phyloP scores from a whole-genome alignment of 495 filamentous ascomycete genomes.

The Trichoderma erinaceum region DNA sequence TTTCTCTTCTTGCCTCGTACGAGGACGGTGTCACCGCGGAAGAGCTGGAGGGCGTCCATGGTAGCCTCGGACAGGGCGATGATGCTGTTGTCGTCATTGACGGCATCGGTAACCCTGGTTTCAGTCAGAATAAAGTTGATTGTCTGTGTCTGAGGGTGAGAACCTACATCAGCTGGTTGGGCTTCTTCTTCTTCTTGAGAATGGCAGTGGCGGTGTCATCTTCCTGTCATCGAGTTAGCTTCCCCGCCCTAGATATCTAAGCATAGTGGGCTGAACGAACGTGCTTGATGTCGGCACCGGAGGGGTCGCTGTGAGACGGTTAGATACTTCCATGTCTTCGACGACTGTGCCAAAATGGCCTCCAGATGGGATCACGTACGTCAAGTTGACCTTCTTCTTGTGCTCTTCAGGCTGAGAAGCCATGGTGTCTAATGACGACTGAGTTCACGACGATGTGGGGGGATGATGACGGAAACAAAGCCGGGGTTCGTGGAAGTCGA shows the following conservation, averaged over 20 bases:
- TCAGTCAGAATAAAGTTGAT: slow-evolving; percentile 31
- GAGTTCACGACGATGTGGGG: neutral
- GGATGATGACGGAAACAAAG: neutral
- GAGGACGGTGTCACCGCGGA: slow-evolving; percentile 95
- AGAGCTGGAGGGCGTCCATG: slow-evolving; percentile 96
- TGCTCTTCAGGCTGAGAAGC: slow-evolving; percentile 58
- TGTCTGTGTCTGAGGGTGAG: slow-evolving; percentile 18
- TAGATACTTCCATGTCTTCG: slow-evolving; percentile 22
- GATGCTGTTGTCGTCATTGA: slow-evolving; percentile 99
- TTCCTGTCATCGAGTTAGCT: slow-evolving; percentile 47
- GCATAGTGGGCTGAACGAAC: slow-evolving; percentile 47
- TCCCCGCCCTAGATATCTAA: slow-evolving; percentile 19
- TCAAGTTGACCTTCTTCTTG: slow-evolving; percentile 89
- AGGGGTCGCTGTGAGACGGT: slow-evolving; percentile 64
- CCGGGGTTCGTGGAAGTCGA: neutral
- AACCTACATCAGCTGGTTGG: slow-evolving; percentile 87
- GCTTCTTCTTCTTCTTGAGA: slow-evolving; percentile 99
- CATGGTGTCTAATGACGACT: slow-evolving; percentile 26
- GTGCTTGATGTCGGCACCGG: slow-evolving; percentile 80
- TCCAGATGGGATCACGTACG: slow-evolving; percentile 51
- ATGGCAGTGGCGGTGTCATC: slow-evolving; percentile 96
- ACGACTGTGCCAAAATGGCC: neutral
- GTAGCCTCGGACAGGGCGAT: slow-evolving; percentile 98
- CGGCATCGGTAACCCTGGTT: slow-evolving; percentile 85
- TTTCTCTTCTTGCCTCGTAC: slow-evolving; percentile 99